These are phyloP conservation scores for Cyphellophora attinorum DNA, from an alignment of 2,329 filamentous ascomycete genomes.

Conservation along the genomic window DNA sequence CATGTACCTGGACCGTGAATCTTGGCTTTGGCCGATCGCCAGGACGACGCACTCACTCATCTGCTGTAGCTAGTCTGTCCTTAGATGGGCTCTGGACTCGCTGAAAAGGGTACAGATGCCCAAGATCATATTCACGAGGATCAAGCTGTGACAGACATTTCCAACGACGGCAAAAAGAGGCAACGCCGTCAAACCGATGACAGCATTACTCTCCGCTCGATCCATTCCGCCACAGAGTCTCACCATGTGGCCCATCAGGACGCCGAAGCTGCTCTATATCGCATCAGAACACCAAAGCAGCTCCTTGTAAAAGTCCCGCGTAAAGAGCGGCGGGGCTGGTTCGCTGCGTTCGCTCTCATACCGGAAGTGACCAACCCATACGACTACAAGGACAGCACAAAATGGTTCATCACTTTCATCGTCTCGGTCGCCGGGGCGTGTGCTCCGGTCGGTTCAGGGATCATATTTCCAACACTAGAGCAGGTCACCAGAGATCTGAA, in stretches of 20 bases:
- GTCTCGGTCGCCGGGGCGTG: constrained; percentile 68
- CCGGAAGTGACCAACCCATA: constrained; percentile 71
- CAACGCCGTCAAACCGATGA: neutral
- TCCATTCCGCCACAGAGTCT: no score
- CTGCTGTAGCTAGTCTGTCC: no score
- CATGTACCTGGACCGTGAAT: no score
- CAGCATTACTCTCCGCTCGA: neutral
- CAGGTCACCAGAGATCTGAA: constrained; percentile 55
- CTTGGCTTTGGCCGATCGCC: no score
- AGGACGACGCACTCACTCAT: no score
- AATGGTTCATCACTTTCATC: constrained; percentile 76
- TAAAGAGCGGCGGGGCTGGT: constrained; percentile 56
- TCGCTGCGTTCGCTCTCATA: constrained; percentile 60
- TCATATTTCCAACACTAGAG: constrained; percentile 67
- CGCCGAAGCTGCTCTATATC: constrained; percentile 16
- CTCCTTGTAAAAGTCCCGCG: constrained; percentile 40
- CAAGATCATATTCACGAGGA: neutral
- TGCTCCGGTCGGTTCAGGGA: constrained; percentile 73
- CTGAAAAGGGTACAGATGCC: neutral
- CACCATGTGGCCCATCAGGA: no score
- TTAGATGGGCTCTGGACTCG: neutral
- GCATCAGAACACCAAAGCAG: constrained; percentile 21
- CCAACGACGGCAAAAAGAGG: no score
- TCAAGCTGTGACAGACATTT: no score
- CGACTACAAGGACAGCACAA: constrained; percentile 61